Conservation (phyloP, 2,329 filamentous ascomycete genomes). For the Alternaria atra region DNA sequence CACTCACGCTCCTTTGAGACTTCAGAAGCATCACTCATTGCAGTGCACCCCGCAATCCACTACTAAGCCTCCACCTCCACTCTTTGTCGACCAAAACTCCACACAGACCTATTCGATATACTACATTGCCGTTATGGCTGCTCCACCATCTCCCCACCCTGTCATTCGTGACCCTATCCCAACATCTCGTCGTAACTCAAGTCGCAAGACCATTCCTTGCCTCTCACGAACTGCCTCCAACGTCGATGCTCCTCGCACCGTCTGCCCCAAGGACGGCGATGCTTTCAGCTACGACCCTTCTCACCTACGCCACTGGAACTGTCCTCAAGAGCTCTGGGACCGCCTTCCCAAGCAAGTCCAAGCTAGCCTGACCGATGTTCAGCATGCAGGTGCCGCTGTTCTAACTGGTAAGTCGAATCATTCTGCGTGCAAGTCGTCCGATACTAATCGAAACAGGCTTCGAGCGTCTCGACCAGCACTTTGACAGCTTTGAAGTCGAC, state of each 20-base stretch:
- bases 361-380: conserved; percentile 48
- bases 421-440: conserved; percentile 11
- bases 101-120: conserved; percentile 12
- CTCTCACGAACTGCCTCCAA: conserved; percentile 31
- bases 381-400: conserved; percentile 57
- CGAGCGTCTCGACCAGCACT: conserved; percentile 43
- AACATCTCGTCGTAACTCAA: conserved; percentile 38
- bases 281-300: conserved; percentile 49
- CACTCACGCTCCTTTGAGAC: conserved; percentile 26
- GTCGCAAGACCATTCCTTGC: conserved; percentile 38
- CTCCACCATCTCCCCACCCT: conserved; percentile 28
- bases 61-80: conserved; percentile 12
- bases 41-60: conserved; percentile 5
- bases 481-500: conserved; percentile 24
- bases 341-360: conserved; percentile 49
- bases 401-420: conserved; percentile 49
- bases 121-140: conserved; percentile 30
- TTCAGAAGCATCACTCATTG: conserved; percentile 10
- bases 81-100: conserved; percentile 14
- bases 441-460: conserved; percentile 36
- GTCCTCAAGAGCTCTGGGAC: conserved; percentile 50
- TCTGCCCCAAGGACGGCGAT: conserved; percentile 48
- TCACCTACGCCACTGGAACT: conserved; percentile 51
- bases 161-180: conserved; percentile 32
- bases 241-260: conserved; percentile 41